A percentile compares a stretch with the other conserved stretches of the same genome.
Conservation (phyloP, 345 rosid genomes). For the Gossypium raimondii region DNA sequence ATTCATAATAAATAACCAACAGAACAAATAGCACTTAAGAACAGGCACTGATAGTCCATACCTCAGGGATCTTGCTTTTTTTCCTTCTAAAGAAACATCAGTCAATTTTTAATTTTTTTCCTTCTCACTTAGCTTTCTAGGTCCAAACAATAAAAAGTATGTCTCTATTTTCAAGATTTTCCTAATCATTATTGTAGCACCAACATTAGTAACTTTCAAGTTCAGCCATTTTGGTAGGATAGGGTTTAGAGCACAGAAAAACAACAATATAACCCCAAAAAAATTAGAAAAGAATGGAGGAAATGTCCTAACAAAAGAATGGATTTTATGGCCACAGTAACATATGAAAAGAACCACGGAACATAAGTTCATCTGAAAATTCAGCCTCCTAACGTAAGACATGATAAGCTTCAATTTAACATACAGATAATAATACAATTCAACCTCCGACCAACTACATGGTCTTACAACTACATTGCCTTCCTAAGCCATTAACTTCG, state of each 20-base stretch:
- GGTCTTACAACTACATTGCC: neutral
- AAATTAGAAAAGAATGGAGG: neutral
- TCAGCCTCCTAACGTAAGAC: neutral
- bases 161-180: neutral
- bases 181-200: neutral
- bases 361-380: neutral
- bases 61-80: neutral
- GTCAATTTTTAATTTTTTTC: neutral
- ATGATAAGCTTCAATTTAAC: neutral
- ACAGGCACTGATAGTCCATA: neutral
- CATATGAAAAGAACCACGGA: neutral
- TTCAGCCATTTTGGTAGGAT: neutral
- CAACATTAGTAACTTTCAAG: neutral
- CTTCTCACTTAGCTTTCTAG: neutral
- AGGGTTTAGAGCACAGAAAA: neutral
- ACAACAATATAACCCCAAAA: neutral
- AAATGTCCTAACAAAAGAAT: neutral
- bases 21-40: neutral
- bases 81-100: neutral
- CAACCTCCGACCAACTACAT: neutral
- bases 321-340: neutral
- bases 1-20: neutral
- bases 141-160: neutral
- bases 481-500: neutral
- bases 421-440: neutral